Evolutionary conservation across 352 stramenopile species (phyloP).

Genomic region (Globisporangium solare): DNA sequence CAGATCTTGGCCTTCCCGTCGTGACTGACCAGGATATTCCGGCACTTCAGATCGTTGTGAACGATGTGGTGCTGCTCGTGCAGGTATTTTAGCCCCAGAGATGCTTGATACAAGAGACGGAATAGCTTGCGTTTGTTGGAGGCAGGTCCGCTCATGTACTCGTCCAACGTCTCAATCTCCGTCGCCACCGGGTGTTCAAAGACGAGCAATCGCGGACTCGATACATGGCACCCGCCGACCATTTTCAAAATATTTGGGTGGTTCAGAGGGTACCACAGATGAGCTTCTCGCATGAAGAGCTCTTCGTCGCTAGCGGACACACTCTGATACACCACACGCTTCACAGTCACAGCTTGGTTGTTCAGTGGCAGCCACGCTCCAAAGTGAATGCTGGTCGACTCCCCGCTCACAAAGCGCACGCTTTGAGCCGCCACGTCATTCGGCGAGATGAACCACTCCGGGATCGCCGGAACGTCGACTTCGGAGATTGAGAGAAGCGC

Average conservation of each 20-base stretch:
- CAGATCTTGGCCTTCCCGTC: slow-evolving; percentile 54
- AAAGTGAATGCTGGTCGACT: slow-evolving; percentile 2
- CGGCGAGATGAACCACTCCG: slow-evolving; percentile 11
- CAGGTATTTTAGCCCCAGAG: slow-evolving; percentile 46
- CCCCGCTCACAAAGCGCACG: slow-evolving; percentile 1
- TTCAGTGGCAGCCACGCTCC: slow-evolving; percentile 23
- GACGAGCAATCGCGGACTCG: slow-evolving; percentile 39
- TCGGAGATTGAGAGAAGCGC: slow-evolving; percentile 2
- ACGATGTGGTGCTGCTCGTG: slow-evolving; percentile 36
- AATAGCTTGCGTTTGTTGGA: slow-evolving; percentile 35
- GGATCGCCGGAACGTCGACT: slow-evolving; percentile 6
- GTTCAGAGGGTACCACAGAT: slow-evolving; percentile 33
- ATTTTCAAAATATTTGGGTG: slow-evolving; percentile 55
- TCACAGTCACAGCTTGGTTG: slow-evolving; percentile 23
- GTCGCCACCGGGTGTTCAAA: slow-evolving; percentile 31
- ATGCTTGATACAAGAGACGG: slow-evolving; percentile 39
- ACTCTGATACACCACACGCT: slow-evolving; percentile 21
- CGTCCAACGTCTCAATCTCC: slow-evolving; percentile 43
- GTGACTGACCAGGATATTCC: slow-evolving; percentile 52
- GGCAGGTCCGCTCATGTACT: slow-evolving; percentile 40
- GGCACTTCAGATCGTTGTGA: slow-evolving; percentile 49
- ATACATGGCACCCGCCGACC: slow-evolving; percentile 47
- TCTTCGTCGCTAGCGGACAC: slow-evolving; percentile 7
- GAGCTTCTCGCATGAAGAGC: slow-evolving; percentile 29
- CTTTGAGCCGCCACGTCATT: slow-evolving; percentile 5